These are phyloP conservation scores for Colletotrichum destructivum DNA, from an alignment of 2,329 filamentous ascomycete species.

Conservation along the genomic window DNA sequence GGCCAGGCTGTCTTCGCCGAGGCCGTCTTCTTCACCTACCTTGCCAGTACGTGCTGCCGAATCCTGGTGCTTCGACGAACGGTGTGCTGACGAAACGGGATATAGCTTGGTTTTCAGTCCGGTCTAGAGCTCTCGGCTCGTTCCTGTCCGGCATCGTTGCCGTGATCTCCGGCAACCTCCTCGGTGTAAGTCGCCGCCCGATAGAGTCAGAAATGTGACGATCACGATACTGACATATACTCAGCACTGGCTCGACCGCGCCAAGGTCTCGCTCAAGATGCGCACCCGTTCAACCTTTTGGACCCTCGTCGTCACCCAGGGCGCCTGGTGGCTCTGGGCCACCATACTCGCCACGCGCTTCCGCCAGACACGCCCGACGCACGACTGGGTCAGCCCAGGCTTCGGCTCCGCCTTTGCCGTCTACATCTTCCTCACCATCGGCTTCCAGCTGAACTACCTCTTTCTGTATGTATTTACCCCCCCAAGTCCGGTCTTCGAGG, in stretches of 20 bases:
- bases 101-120: slow-evolving; percentile 77
- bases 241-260: slow-evolving; percentile 72
- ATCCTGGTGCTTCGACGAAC: slow-evolving; percentile 37
- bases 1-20: slow-evolving; percentile 80
- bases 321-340: slow-evolving; percentile 81
- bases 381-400: slow-evolving; percentile 75
- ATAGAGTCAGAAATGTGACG: fast-evolving
- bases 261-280: slow-evolving; percentile 65
- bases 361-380: slow-evolving; percentile 68
- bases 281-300: slow-evolving; percentile 71
- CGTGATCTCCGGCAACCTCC: slow-evolving; percentile 74
- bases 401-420: slow-evolving; percentile 78
- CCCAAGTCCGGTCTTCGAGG: neutral
- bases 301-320: slow-evolving; percentile 70
- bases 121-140: slow-evolving; percentile 78
- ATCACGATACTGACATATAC: slow-evolving; percentile 36
- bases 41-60: slow-evolving; percentile 56
- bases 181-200: slow-evolving; percentile 64
- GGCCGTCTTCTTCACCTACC: slow-evolving; percentile 80
- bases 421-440: slow-evolving; percentile 76
- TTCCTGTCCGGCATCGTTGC: slow-evolving; percentile 80
- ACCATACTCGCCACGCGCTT: slow-evolving; percentile 76
- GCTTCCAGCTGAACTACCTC: slow-evolving; percentile 82
- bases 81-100: slow-evolving; percentile 18
- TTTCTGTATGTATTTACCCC: slow-evolving; percentile 67